phyloP scores from a whole-genome alignment of 1,284 basidiomycete species.

The Puccinia horiana region DNA sequence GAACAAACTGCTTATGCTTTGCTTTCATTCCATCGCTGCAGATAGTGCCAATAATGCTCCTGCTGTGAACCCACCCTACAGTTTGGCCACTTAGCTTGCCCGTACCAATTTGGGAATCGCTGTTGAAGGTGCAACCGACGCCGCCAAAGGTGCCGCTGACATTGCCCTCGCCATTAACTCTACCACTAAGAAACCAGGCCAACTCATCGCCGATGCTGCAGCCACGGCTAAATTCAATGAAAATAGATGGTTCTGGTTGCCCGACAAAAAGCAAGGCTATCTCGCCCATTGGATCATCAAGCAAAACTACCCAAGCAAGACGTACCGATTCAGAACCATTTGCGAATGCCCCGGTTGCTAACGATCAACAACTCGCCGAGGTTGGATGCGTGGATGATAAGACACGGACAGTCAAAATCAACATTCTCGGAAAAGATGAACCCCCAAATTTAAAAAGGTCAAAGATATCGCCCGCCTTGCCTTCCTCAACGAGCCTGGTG shows the following conservation, averaged over 20 bases:
- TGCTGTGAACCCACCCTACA: too few species aligned
- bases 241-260: conserved; percentile 97
- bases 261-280: conserved; percentile 83
- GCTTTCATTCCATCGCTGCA: too few species aligned
- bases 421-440: conserved; percentile 63
- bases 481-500: conserved; percentile 96
- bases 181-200: conserved; percentile 51
- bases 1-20: too few species aligned
- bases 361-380: conserved; percentile 67
- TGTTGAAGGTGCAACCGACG: conserved; percentile 93
- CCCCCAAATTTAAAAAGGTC: conserved; percentile 97
- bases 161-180: conserved; percentile 63
- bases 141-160: conserved; percentile 90
- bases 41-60: conserved; percentile 97
- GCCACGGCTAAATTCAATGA: conserved; percentile 91
- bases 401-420: conserved; percentile 39
- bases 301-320: conserved; percentile 61
- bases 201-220: conserved; percentile 65
- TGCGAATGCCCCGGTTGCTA: conserved; percentile 71
- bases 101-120: conserved; percentile 64
- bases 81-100: too few species aligned
- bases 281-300: conserved; percentile 83
- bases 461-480: conserved; percentile 98
- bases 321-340: conserved; percentile 53
- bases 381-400: conserved; percentile 61